Base-by-base conservation (phyloP, 345 rosid genomes). In the Noccaea caerulescens region DNA sequence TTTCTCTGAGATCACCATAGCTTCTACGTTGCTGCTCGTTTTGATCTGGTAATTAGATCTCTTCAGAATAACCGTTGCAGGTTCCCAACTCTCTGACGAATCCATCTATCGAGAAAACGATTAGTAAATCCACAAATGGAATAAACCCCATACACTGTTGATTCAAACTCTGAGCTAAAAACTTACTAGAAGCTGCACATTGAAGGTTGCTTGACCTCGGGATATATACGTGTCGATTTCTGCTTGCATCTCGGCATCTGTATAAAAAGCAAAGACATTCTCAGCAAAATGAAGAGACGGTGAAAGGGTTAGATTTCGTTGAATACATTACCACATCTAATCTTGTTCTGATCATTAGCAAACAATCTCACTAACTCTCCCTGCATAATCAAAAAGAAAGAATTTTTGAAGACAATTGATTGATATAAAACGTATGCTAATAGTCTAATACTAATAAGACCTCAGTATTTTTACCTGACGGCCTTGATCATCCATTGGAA, bases 401-500 rank as follows among this genome's bases (percentile, higher is more conserved):
- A 20, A 20, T 20, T 20, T 20, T 20, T 20, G 23, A 20, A 20
- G 23, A 20, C 23, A 20, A 20, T 1, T 20, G 23, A 20, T 20
- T 20, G 23, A 20, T 1, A 20, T 20, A 20, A 20, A 20, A 20
- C 23, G 23, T 20, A 20, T 20, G 23, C 23, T 20, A 20, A 20
- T 20, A 20, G 23, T 20, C 23, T 20, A 20, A 20, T 20, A 20
- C 23, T 20, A 20, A 20, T 20, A 8, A 32, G 20, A 39, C 4
- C 4, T 7, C 9, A 7, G 16, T 53, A 10, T 6, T 20, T 68
- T 68, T 71, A 94, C 99, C 96, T 94, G 99, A 69, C 71, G 92
- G 52, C 93, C 97, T 80, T 82, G 95, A 53, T 89, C 97, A 84
- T 94, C 97, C 99, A 94, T 94, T 9, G 99, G 99, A 77, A 91